Evolutionary conservation across 345 rosid species (phyloP), one percentile per base, ranked within the genome.

Genomic region (Hypericum perforatum): DNA sequence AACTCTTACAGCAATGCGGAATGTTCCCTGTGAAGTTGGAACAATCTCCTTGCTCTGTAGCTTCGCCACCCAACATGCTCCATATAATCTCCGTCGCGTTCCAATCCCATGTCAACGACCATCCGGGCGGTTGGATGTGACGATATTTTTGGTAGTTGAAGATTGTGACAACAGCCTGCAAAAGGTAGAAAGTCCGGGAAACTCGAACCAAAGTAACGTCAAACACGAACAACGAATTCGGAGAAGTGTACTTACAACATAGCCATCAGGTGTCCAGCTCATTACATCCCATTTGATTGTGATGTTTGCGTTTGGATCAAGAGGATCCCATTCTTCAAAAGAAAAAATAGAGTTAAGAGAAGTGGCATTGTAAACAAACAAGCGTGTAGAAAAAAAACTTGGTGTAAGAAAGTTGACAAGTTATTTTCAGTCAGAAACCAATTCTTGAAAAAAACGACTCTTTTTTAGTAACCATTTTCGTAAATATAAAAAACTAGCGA

Each of bases 1-100:
- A 57, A 80, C 63, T 84, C 70, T 81, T 82, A 69, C 98, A 91
- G 64, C 87, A 84, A 69, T 87, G 92, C 56, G 98, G 98, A 62
- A 75, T 55, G 65, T 66, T 80, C 11, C 80, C 91, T 63, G 82
- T 84, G 78, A 74, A 91, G 61, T 37, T 85, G 0, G 96, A 86
- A 66, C 98, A 91, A 66, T 91, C 95, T 11, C 98, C 96, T 64
- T 87, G 96, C 12, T 84, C 94, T 0, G 89, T 86, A 9, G 95
- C 45, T 65, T 90, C 85, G 1, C 74, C 96, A 36, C 96, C 98
- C 58, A 74, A 0, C 85, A 84, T 78, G 52, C 13, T 59, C 96
- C 96, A 84, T 70, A 91, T 81, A 8, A 87, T 87, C 76, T 91
- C 98, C 39, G 78, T 84, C 73, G 81, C 79, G 2, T 53, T 52